Conservation (phyloP, 176 grass and related monocot genomes). For the Eragrostis nindensis region DNA sequence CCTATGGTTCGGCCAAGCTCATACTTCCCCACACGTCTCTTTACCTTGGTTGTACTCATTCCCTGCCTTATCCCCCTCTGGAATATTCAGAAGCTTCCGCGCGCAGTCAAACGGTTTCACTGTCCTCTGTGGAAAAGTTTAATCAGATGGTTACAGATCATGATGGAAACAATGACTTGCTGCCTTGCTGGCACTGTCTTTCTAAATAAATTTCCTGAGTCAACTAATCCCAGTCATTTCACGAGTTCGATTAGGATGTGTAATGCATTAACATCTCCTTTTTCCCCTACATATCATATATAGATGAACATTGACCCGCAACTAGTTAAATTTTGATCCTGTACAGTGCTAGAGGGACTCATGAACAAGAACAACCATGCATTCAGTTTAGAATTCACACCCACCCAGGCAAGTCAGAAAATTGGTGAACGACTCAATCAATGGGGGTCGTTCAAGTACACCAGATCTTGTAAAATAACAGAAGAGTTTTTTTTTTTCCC, state of each 20-base stretch:
- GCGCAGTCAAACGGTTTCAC: slow-evolving; percentile 13
- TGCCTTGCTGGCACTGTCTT: neutral
- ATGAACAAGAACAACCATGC: neutral
- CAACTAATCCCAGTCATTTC: neutral
- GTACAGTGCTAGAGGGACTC: neutral
- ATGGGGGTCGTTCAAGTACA: neutral
- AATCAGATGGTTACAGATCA: neutral
- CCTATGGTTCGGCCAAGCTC: slow-evolving; percentile 94
- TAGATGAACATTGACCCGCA: neutral
- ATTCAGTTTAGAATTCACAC: neutral
- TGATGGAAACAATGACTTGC: neutral
- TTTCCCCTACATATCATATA: too few relatives aligned
- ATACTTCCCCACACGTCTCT: slow-evolving; percentile 96
- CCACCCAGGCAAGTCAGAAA: neutral
- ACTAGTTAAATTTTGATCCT: neutral
- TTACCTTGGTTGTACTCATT: slow-evolving; percentile 84
- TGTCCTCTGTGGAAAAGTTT: slow-evolving; percentile 32
- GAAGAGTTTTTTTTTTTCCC: neutral
- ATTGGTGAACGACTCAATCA: neutral
- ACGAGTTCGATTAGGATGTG: neutral
- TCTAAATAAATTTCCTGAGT: neutral
- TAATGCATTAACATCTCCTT: too few relatives aligned
- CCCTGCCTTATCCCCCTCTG: slow-evolving; percentile 19
- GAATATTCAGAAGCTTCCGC: slow-evolving; percentile 9
- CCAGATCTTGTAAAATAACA: neutral